phyloP scores from a whole-genome alignment of 1,284 basidiomycete genomes.

The Tilletiopsis washingtonensis region DNA sequence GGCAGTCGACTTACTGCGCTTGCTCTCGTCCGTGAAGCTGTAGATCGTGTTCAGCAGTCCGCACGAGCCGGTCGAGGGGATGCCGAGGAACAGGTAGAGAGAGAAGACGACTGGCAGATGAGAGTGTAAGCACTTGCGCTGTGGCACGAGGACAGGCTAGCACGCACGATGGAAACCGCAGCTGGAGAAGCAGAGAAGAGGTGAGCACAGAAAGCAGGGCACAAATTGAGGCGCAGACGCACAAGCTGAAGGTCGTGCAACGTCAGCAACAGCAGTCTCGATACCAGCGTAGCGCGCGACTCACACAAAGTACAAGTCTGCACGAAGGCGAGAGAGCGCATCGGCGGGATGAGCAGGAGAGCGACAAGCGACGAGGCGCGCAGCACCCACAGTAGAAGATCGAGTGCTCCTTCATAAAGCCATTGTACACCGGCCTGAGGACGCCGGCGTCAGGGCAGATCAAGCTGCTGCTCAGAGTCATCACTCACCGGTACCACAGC shows the following conservation, averaged over 20 bases:
- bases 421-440: slow-evolving; percentile 93
- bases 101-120: slow-evolving; percentile 74
- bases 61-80: slow-evolving; percentile 73
- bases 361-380: too few species aligned
- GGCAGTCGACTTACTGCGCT: background rate
- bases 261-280: too few species aligned
- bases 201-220: too few species aligned
- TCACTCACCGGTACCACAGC: slow-evolving; percentile 68
- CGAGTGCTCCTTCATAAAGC: slow-evolving; percentile 75
- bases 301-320: slow-evolving; percentile 4
- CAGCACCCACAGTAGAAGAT: slow-evolving; percentile 65
- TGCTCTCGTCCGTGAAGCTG: slow-evolving; percentile 38
- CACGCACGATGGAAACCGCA: slow-evolving; percentile 9
- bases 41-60: slow-evolving; percentile 88
- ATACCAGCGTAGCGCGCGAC: background rate
- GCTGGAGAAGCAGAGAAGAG: too few species aligned
- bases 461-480: background rate
- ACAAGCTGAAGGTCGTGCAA: background rate
- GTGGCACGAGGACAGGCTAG: too few species aligned
- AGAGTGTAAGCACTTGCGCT: slow-evolving; percentile 14
- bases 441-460: too few species aligned
- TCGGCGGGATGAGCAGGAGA: too few species aligned
- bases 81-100: slow-evolving; percentile 50
- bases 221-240: too few species aligned
- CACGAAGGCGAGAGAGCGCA: too few species aligned